Conservation (phyloP, 1,284 basidiomycete genomes). For the Puccinia novopanici region DNA sequence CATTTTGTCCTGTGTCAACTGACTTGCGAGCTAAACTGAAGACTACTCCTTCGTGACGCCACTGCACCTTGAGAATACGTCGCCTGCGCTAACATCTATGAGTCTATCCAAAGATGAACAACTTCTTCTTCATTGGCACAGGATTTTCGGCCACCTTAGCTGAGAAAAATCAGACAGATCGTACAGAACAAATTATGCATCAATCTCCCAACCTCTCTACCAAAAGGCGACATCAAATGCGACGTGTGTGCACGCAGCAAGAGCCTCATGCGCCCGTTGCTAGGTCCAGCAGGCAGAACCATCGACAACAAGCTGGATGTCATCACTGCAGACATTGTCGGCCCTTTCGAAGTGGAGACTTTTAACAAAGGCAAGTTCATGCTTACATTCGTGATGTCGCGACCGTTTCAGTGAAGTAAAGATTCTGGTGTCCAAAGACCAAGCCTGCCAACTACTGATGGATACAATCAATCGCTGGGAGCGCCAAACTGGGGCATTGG, state of each 20-base stretch:
- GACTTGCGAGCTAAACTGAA: not conserved
- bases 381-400: not conserved
- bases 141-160: not conserved
- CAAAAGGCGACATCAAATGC: no score
- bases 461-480: not conserved
- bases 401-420: not conserved
- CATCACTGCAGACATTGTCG: not conserved
- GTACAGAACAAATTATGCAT: no score
- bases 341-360: not conserved
- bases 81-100: no score
- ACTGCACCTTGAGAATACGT: not conserved
- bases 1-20: no score
- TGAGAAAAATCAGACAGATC: not conserved
- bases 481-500: not conserved
- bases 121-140: not conserved
- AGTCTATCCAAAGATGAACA: not conserved
- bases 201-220: no score
- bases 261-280: no score
- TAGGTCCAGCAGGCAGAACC: no score
- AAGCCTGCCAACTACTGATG: no score
- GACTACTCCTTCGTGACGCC: not conserved
- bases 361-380: not conserved
- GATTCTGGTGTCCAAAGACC: not conserved
- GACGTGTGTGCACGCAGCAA: no score
- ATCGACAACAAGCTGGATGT: no score